Evolutionary conservation across 2,329 filamentous ascomycete species (phyloP), one percentile per base, ranked within the genome.

Genomic region (Colletotrichum spaethianum): DNA sequence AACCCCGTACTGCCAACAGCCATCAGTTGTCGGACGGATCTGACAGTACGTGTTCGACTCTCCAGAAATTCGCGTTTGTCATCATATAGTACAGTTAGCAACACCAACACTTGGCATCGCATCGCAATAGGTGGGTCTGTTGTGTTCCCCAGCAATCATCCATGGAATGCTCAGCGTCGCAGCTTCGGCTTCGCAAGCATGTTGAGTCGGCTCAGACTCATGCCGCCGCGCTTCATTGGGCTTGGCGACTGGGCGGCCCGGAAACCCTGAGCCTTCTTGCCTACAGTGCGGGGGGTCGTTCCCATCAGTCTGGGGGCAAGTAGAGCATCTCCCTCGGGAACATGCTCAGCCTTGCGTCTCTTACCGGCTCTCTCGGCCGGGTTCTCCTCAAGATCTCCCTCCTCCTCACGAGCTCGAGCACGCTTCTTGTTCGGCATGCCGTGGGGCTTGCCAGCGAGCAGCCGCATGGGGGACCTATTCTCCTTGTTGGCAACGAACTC

Each of bases 381-480:
- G 64, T 91, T 89, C 66, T 89, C 88, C 52, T 90, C 89, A 59
- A 85, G 86, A 48, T 87, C 86, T 64, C 90, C 89, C 61, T 90
- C 88, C 59, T 90, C 89, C 63, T 86, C 86, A 63, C 82, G 86
- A 20, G 86, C 86, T n/a, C 90, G 86, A 75, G 88, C 86, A 33
- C 91, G 88, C 82, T 92, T 93, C 85, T 93, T 92, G 82, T 90
- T 92, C 9, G 84, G 80, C 81, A 93, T 88, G 23, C 91, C 91
- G 75, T 92, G 91, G 4, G 89, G 85, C 46, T 90, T 85, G 48
- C 85, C 85, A n/a, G 80, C 76, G 62, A 86, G 77, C 78, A 77
- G 75, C 61, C 73, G 76, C 26, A 78, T 74, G 7, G 85, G 86
- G 1, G 82, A 82, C 55, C 83, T 81, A 76, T 91, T 91, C 77